These are phyloP conservation scores for Leptographium galeiforme DNA, from an alignment of 2,329 filamentous ascomycete species.

Conservation along the genomic window DNA sequence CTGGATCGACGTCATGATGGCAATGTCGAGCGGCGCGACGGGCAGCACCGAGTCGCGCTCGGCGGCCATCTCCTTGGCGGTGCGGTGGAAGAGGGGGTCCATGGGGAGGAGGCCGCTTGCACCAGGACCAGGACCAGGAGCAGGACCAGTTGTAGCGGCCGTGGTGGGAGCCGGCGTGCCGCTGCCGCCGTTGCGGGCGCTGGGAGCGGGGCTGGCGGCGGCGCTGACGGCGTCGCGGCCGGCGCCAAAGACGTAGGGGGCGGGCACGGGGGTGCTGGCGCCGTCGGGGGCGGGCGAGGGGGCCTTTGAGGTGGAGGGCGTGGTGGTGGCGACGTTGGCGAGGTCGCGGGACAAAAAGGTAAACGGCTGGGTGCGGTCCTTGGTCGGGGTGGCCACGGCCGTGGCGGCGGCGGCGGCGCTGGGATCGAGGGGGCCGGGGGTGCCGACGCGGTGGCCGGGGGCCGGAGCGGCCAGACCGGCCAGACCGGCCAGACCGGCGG, in stretches of 20 bases:
- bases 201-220: conserved; percentile 38
- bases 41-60: conserved; percentile 74
- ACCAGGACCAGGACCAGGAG: background rate
- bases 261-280: conserved; percentile 49
- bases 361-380: conserved; percentile 52
- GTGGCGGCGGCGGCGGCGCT: conserved; percentile 5
- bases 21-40: conserved; percentile 69
- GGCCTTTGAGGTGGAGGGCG: conserved; percentile 73
- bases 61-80: conserved; percentile 40
- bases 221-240: conserved; percentile 30
- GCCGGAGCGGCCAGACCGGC: too few species aligned
- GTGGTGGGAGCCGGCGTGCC: conserved; percentile 26
- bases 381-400: conserved; percentile 41
- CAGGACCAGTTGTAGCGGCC: background rate
- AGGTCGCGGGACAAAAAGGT: conserved; percentile 56
- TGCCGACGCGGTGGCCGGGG: conserved; percentile 20
- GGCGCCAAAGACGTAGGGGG: conserved; percentile 41
- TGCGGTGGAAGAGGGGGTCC: conserved; percentile 27
- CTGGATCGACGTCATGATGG: conserved; percentile 78
- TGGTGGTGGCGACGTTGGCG: conserved; percentile 54
- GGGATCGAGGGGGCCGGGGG: conserved; percentile 15
- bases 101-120: conserved; percentile 9
- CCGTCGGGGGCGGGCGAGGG: conserved; percentile 79
- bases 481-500: conserved; percentile 28
- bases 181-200: conserved; percentile 27